Evolutionary conservation across 345 rosid genomes (phyloP), one percentile per base, ranked within the genome.

Genomic region (Bretschneidera sinensis): DNA sequence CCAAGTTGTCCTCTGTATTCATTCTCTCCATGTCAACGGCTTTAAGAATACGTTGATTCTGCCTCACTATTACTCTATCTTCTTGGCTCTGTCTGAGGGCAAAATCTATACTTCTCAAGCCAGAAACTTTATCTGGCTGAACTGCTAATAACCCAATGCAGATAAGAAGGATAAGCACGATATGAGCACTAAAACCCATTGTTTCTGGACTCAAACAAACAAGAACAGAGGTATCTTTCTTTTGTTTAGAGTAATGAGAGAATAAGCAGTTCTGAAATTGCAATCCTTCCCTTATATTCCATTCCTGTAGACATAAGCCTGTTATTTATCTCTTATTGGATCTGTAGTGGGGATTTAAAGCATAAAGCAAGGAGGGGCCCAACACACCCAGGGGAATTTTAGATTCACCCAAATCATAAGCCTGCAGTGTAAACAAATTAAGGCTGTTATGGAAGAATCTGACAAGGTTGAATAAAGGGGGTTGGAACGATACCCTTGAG

Each of bases 381-480:
- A 66, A 60, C 67, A 51, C 56, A 58, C 65, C 64, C 34, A 45
- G 56, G 69, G 74, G 79, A 74, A 52, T 72, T 84, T 74, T 60
- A 74, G 82, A 81, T 83, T 78, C 89, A 82, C 71, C 71, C 77
- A 84, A 79, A 76, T 78, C 72, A 74, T 76, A 67, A 75, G 76
- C 75, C 79, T 74, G 79, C 70, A 64, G 65, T 87, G 61, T 70
- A 78, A 82, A 80, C 80, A 84, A 75, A 62, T 70, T 79, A 77
- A 85, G 85, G 84, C 85, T 84, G 87, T 76, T 77, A 64, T 57
- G 39, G 75, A 82, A 82, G 95, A 86, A 86, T 84, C 91, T 80
- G 83, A 74, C 72, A 82, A 71, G 65, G 79, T 80, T 78, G 76
- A 76, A 81, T 60, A 78, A 74, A 87, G 78, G 79, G 72, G 57